Evolutionary conservation across 2,329 filamentous ascomycete genomes (phyloP).

Genomic region (Emergomyces orientalis): DNA sequence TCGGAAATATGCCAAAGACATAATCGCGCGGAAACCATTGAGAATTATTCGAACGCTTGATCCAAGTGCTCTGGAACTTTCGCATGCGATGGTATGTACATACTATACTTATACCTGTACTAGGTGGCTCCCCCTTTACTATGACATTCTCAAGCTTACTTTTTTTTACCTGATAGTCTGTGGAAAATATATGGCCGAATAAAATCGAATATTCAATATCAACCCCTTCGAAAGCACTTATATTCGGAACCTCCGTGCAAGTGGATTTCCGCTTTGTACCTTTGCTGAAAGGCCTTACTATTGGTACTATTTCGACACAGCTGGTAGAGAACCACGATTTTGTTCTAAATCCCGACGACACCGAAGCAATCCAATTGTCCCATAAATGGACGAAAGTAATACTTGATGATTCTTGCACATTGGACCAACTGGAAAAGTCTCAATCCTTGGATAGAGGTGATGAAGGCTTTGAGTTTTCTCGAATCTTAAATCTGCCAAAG

Average conservation of each 20-base stretch:
- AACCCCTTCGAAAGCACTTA: constrained; percentile 85
- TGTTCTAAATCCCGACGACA: constrained; percentile 42
- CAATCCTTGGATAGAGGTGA: constrained; percentile 47
- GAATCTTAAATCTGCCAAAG: constrained; percentile 62
- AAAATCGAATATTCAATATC: constrained; percentile 94
- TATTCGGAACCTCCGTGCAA: constrained; percentile 79
- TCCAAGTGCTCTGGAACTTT: constrained; percentile 63
- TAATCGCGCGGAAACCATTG: constrained; percentile 68
- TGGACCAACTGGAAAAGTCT: constrained; percentile 55
- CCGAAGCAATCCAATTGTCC: constrained; percentile 32
- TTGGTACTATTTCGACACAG: constrained; percentile 73
- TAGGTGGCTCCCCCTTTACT: neutral
- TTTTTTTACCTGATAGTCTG: constrained; percentile 38
- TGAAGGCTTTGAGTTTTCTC: constrained; percentile 53
- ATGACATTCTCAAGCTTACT: neutral
- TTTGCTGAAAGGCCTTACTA: constrained; percentile 73
- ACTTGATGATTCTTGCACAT: constrained; percentile 57
- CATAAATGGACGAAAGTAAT: constrained; percentile 59
- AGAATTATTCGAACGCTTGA: constrained; percentile 70
- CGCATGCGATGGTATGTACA: constrained; percentile 65
- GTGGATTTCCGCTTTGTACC: constrained; percentile 83
- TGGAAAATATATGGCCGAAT: constrained; percentile 96
- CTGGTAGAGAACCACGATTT: constrained; percentile 71
- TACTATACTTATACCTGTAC: neutral
- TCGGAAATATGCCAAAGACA: constrained; percentile 80